phyloP scores from a whole-genome alignment of 805 yeast species.

The Candida sanyiensis region DNA sequence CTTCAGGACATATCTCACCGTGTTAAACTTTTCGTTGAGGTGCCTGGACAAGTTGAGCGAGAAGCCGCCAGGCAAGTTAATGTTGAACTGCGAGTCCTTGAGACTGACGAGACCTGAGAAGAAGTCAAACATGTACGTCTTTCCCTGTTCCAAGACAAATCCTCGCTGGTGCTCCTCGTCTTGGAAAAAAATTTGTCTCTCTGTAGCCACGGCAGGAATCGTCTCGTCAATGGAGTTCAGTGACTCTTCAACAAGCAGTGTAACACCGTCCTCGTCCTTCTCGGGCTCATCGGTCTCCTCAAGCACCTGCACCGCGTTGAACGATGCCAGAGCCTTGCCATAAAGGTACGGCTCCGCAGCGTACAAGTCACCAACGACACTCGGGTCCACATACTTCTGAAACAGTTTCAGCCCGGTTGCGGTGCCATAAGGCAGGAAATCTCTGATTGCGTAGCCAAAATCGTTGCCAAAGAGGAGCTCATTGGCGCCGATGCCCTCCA shows the following conservation, averaged over 20 bases:
- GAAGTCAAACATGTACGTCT: constrained; percentile 44
- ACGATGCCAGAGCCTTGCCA: constrained; percentile 54
- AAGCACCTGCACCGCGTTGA: constrained; percentile 37
- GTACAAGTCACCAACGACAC: constrained; percentile 57
- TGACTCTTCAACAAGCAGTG: constrained; percentile 21
- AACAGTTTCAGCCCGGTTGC: constrained; percentile 52
- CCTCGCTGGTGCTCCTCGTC: constrained; percentile 31
- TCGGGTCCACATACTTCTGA: constrained; percentile 55
- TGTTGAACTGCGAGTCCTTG: constrained; percentile 43
- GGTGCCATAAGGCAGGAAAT: constrained; percentile 51
- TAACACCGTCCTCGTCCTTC: constrained; percentile 12
- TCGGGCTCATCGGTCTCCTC: constrained; percentile 8
- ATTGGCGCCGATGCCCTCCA: constrained; percentile 37
- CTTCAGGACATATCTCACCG: constrained; percentile 43
- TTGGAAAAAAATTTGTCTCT: constrained; percentile 42
- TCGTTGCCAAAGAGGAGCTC: constrained; percentile 67
- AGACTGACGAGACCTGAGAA: constrained; percentile 49
- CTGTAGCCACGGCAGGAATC: constrained; percentile 32
- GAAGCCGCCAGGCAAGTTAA: constrained; percentile 49
- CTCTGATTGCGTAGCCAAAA: constrained; percentile 51
- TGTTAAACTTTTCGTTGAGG: constrained; percentile 38
- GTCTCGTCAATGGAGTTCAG: too few relatives aligned
- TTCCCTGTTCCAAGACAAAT: constrained; percentile 35
- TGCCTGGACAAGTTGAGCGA: constrained; percentile 38
- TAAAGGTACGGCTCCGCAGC: constrained; percentile 57